phyloP scores from a whole-genome alignment of 768 basidiomycete genomes.

The Macrolepiota albuminosa region DNA sequence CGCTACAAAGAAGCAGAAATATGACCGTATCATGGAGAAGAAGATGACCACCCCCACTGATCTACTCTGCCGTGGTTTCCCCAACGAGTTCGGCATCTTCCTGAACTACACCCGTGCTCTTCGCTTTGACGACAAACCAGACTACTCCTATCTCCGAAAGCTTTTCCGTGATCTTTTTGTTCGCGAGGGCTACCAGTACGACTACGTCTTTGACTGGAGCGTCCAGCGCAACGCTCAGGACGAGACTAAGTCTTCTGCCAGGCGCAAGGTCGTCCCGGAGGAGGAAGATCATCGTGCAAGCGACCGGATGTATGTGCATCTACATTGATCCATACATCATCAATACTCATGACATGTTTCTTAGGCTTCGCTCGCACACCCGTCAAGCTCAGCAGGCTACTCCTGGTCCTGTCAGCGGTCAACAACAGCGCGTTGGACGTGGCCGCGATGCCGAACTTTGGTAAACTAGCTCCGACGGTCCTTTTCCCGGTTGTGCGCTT shows the following conservation, averaged over 20 bases:
- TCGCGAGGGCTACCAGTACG: conserved; percentile 97
- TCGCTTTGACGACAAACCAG: conserved; percentile 99
- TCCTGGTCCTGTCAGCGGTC: conserved; percentile 40
- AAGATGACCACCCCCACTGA: conserved; percentile 99
- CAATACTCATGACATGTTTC: conserved; percentile 7
- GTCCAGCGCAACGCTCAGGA: conserved; percentile 75
- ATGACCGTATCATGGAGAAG: conserved; percentile 99
- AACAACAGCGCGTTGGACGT: conserved; percentile 39
- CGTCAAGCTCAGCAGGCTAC: conserved; percentile 70
- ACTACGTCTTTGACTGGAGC: conserved; percentile 99
- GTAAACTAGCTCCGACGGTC: conserved; percentile 32
- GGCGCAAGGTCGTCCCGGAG: conserved; percentile 81
- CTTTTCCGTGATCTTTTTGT: conserved; percentile 98
- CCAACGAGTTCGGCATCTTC: conserved; percentile 99
- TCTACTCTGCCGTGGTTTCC: conserved; percentile 97
- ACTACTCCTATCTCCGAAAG: conserved; percentile 99
- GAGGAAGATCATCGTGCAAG: conserved; percentile 80
- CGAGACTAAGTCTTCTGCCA: conserved; percentile 61
- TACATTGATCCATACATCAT: conserved; percentile 12
- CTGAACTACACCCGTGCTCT: conserved; percentile 98
- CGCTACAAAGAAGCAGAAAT: conserved; percentile 99
- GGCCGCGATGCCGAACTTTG: conserved; percentile 51
- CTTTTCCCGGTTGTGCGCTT: conserved; percentile 36
- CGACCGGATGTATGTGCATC: conserved; percentile 69
- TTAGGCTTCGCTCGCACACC: conserved; percentile 83